Percentiles rank a stretch among this genome's conserved stretches.
Evolutionary conservation across 495 filamentous ascomycete genomes (phyloP).

Genomic region (Penicillium pancosmium): DNA sequence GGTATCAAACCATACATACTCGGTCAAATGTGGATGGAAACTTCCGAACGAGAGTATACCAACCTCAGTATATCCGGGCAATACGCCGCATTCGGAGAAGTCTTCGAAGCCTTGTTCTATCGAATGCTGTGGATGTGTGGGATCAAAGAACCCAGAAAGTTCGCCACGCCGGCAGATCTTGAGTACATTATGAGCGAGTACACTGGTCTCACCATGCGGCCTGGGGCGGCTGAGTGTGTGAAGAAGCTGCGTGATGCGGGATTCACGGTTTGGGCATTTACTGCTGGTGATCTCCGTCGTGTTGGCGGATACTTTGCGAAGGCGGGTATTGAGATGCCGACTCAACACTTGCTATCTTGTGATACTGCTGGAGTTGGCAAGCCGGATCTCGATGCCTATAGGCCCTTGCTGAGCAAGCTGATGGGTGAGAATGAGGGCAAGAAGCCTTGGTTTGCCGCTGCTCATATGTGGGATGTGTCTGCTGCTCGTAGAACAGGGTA

Average conservation of each 20-base stretch:
- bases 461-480: conserved; percentile 43
- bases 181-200: conserved; percentile 31
- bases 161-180: conserved; percentile 37
- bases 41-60: conserved; percentile 47
- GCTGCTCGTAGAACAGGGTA: conserved; percentile 36
- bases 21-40: conserved; percentile 43
- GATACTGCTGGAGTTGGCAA: conserved; percentile 35
- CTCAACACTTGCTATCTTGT: conserved; percentile 38
- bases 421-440: conserved; percentile 24
- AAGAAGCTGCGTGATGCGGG: conserved; percentile 39
- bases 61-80: conserved; percentile 38
- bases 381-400: conserved; percentile 34
- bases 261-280: conserved; percentile 48
- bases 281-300: conserved; percentile 37
- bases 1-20: conserved; percentile 38
- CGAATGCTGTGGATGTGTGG: conserved; percentile 36
- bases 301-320: conserved; percentile 41
- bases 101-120: conserved; percentile 42
- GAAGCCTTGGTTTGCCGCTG: conserved; percentile 40
- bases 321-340: conserved; percentile 37
- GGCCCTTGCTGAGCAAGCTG: conserved; percentile 28
- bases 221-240: conserved; percentile 36
- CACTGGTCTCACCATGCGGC: conserved; percentile 28
- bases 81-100: conserved; percentile 32
- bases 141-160: conserved; percentile 31